Base-by-base conservation (phyloP, 495 filamentous ascomycete species). In the Aspergillus heteromorphus region DNA sequence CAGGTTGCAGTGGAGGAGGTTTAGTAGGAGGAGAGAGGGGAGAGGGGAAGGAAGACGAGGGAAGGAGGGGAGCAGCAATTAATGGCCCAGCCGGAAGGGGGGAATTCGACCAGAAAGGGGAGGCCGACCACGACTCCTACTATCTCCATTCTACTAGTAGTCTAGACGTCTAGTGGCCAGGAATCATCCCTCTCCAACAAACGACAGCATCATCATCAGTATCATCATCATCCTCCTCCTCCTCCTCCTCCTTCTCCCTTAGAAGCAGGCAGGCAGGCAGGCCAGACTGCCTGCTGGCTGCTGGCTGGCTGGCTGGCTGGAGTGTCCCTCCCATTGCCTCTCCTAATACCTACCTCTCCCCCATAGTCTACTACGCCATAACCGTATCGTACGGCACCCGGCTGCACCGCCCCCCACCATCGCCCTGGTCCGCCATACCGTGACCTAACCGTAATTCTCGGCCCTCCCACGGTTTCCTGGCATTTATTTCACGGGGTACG, bases 1-100 rank as follows among this genome's bases (percentile, higher is more conserved):
- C 40, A 43, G 40, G 40, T 49, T 16, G 18, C 7, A 7, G 23
- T 27, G 43, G 19, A 18, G 23, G 45, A 43, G 40, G 50, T 18
- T 49, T 16, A 52, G 21, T 43, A 45, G 45, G 20, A 51, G 20
- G 9, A 45, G 27, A 11, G 49, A 25, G 27, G 20, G 27, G 49
- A 42, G 41, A 48, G 62, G 65, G 58, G 58, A 61, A 65, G 64
- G 67, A 62, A 63, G 61, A 65, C 64, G 66, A 63, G 63, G 68
- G 62, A 65, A 54, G 64, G 66, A 60, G 49, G 53, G 53, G 53
- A 51, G 45, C 45, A 45, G 19, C 13, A 31, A 27, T 45, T 42
- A 17, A 23, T 30, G 13, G 36, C 36, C 23, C 34, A 23, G 41
- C 27, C 30, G 23, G 38, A 38, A 41, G 48, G 48, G 48, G 45